phyloP scores from a whole-genome alignment of 2,329 filamentous ascomycete species.

The Colletotrichum spinosum region DNA sequence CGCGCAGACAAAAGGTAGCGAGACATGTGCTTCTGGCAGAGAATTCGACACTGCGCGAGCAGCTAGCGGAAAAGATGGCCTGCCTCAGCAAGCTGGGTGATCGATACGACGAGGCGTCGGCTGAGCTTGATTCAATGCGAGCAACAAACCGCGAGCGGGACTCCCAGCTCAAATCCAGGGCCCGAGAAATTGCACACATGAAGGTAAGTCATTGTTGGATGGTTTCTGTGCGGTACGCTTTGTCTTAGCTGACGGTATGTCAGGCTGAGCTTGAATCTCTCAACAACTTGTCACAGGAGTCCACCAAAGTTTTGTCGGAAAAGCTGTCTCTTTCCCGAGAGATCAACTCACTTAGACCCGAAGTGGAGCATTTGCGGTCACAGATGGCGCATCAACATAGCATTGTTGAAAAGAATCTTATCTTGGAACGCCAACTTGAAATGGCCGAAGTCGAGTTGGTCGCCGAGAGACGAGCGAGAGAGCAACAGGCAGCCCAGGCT shows the following conservation, averaged over 20 bases:
- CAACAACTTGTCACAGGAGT: slow-evolving; percentile 74
- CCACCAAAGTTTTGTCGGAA: slow-evolving; percentile 74
- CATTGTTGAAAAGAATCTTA: slow-evolving; percentile 81
- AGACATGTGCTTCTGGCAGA: slow-evolving; percentile 81
- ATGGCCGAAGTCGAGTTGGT: slow-evolving; percentile 85
- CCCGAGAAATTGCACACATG: slow-evolving; percentile 59
- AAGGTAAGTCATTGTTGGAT: slow-evolving; percentile 53
- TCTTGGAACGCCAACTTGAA: slow-evolving; percentile 81
- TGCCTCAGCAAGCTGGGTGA: slow-evolving; percentile 62
- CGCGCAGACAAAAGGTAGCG: slow-evolving; percentile 76
- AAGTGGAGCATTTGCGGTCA: slow-evolving; percentile 66
- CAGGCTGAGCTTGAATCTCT: slow-evolving; percentile 80
- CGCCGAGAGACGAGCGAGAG: slow-evolving; percentile 69
- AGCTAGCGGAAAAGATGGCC: slow-evolving; percentile 70
- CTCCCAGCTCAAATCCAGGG: slow-evolving; percentile 59
- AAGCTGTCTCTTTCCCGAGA: slow-evolving; percentile 66
- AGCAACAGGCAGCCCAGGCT: slow-evolving; percentile 22
- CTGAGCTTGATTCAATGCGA: slow-evolving; percentile 57
- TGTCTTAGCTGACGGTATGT: slow-evolving; percentile 1
- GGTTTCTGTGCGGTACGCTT: too few relatives aligned
- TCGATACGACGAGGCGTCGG: slow-evolving; percentile 52
- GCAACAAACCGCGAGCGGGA: slow-evolving; percentile 59
- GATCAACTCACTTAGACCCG: slow-evolving; percentile 63
- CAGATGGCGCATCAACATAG: slow-evolving; percentile 72
- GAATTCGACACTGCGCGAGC: slow-evolving; percentile 74